Evolutionary conservation across 371 early-diverging fungal species (phyloP).

Genomic region (Syncephalis plumigaleata): DNA sequence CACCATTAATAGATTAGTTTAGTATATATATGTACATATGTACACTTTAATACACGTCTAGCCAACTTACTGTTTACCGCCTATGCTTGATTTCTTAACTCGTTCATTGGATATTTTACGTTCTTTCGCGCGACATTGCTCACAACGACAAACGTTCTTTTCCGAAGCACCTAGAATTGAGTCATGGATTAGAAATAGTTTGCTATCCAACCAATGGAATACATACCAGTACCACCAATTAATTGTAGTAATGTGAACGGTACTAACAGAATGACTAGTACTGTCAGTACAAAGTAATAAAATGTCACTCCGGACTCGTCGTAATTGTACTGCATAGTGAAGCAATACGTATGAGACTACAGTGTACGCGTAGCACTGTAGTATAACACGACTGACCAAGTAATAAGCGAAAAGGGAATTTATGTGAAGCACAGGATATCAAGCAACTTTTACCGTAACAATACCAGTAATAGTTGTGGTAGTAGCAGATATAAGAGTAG

Average conservation of each 20-base stretch:
- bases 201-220: too few relatives aligned
- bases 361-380: too few relatives aligned
- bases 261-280: conserved; percentile 59
- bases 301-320: conserved; percentile 91
- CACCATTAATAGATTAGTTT: neutral
- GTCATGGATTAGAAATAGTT: neutral
- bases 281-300: conserved; percentile 76
- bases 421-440: too few relatives aligned
- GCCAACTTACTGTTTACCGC: conserved; percentile 3
- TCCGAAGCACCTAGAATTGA: neutral
- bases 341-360: neutral
- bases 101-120: conserved; percentile 12
- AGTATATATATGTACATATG: too few relatives aligned
- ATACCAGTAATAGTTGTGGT: too few relatives aligned
- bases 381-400: too few relatives aligned
- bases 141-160: neutral
- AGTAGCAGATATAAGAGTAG: too few relatives aligned
- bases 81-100: conserved; percentile 8
- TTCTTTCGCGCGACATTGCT: conserved; percentile 7
- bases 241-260: conserved; percentile 35
- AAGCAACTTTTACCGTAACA: too few relatives aligned
- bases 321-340: conserved; percentile 53
- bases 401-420: too few relatives aligned
- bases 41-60: too few relatives aligned
- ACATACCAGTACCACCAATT: too few relatives aligned